Evolutionary conservation across 805 yeast species (phyloP).

Genomic region (Wickerhamomyces strasburgensis): DNA sequence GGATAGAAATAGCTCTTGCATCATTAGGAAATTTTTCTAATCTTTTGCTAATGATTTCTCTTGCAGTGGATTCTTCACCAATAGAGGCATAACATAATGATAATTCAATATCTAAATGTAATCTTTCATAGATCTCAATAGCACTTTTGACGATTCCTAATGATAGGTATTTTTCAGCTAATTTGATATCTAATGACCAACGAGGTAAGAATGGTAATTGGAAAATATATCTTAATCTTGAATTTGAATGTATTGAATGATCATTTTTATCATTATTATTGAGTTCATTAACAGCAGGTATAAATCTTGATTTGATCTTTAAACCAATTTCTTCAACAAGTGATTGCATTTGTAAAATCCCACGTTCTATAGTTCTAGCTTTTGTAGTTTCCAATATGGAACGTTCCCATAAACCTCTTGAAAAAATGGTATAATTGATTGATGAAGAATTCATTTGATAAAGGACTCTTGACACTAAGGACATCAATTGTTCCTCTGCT

Average conservation of each 20-base stretch:
- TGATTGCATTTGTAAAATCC: slow-evolving; percentile 87
- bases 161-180: slow-evolving; percentile 85
- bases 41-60: slow-evolving; percentile 48
- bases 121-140: slow-evolving; percentile 77
- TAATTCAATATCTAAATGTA: slow-evolving; percentile 71
- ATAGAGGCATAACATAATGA: slow-evolving; percentile 88
- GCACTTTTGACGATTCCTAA: slow-evolving; percentile 85
- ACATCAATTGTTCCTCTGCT: slow-evolving; percentile 77
- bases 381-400: slow-evolving; percentile 75
- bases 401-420: slow-evolving; percentile 86
- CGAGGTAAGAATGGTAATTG: slow-evolving; percentile 73
- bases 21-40: slow-evolving; percentile 58
- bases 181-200: slow-evolving; percentile 74
- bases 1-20: slow-evolving; percentile 75
- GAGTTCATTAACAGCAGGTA: slow-evolving; percentile 34
- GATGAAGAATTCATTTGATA: slow-evolving; percentile 39
- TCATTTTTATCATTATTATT: slow-evolving; percentile 12
- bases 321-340: slow-evolving; percentile 84
- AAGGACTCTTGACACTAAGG: slow-evolving; percentile 69
- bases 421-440: slow-evolving; percentile 70
- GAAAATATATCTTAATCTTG: slow-evolving; percentile 67
- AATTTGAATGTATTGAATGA: no score
- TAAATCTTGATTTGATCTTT: slow-evolving; percentile 51
- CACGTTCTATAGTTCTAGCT: slow-evolving; percentile 88
- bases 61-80: slow-evolving; percentile 68